Conservation (phyloP, 108 stramenopile genomes). For the Skeletonema costatum region DNA sequence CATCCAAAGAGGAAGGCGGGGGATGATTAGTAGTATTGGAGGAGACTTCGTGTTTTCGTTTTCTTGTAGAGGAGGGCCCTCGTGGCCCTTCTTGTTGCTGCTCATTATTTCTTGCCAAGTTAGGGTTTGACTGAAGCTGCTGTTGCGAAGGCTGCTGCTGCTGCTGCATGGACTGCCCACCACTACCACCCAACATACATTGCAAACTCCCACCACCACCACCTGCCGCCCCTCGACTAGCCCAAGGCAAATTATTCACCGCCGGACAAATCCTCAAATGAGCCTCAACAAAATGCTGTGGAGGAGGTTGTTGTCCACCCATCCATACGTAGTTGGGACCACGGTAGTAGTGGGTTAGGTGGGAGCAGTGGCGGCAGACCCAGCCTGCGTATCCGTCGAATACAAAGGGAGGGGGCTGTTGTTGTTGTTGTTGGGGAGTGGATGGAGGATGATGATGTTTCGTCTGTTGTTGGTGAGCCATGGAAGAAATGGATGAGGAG, state of each 20-base stretch:
- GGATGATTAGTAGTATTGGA: background rate
- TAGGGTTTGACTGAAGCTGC: too few relatives aligned
- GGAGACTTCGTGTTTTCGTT: background rate
- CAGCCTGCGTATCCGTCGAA: conserved; percentile 47
- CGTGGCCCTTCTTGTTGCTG: too few relatives aligned
- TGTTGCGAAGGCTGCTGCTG: too few relatives aligned
- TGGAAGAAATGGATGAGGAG: too few relatives aligned
- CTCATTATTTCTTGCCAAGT: too few relatives aligned
- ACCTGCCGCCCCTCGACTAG: conserved; percentile 12
- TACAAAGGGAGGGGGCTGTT: conserved; percentile 29
- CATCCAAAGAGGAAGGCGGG: background rate
- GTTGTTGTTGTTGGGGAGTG: background rate
- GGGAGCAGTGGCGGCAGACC: conserved; percentile 42
- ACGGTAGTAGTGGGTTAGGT: conserved; percentile 35
- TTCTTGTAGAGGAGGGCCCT: background rate
- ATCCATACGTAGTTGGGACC: conserved; percentile 47
- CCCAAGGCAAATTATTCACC: conserved; percentile 8
- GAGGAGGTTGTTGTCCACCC: conserved; percentile 28
- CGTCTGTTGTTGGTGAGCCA: background rate
- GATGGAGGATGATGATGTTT: too few relatives aligned
- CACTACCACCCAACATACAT: background rate
- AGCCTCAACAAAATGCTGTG: conserved; percentile 29
- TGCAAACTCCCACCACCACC: too few relatives aligned
- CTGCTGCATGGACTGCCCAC: background rate
- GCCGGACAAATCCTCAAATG: conserved; percentile 40